Evolutionary conservation across 2,329 filamentous ascomycete species (phyloP).

Genomic region (Tympanopsis confertula): DNA sequence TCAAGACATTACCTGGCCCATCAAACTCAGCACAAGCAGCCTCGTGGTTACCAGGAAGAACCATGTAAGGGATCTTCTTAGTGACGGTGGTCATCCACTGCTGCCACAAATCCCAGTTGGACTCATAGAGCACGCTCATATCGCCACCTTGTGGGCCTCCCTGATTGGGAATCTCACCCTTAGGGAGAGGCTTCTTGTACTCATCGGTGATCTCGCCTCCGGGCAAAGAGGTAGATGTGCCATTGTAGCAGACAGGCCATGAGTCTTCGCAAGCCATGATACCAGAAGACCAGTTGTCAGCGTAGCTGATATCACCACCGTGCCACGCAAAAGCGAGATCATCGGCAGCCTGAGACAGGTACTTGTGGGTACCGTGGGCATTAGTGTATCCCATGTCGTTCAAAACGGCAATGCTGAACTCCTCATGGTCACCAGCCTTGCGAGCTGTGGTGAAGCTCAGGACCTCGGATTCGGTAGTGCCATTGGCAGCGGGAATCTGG

Average conservation of each 20-base stretch:
- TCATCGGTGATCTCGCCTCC: slow-evolving; percentile 22
- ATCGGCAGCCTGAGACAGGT: slow-evolving; percentile 25
- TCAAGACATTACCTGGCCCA: slow-evolving; percentile 26
- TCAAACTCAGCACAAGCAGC: slow-evolving; percentile 34
- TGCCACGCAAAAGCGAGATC: slow-evolving; percentile 40
- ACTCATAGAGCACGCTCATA: slow-evolving; percentile 34
- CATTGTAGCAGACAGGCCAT: slow-evolving; percentile 40
- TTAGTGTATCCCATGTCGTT: slow-evolving; percentile 44
- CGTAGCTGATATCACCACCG: slow-evolving; percentile 36
- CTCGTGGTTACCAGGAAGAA: slow-evolving; percentile 37
- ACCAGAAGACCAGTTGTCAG: slow-evolving; percentile 37
- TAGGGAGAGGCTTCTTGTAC: slow-evolving; percentile 30
- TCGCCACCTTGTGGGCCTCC: slow-evolving; percentile 33
- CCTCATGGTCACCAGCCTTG: slow-evolving; percentile 23
- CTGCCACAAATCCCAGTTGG: slow-evolving; percentile 39
- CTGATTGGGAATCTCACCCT: slow-evolving; percentile 29
- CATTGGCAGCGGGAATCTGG: slow-evolving; percentile 32
- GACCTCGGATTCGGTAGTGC: slow-evolving; percentile 31
- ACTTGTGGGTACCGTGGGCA: slow-evolving; percentile 30
- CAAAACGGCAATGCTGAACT: slow-evolving; percentile 32
- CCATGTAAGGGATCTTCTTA: slow-evolving; percentile 33
- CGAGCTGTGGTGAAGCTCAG: slow-evolving; percentile 32
- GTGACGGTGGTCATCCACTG: slow-evolving; percentile 31
- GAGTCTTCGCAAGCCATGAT: slow-evolving; percentile 31
- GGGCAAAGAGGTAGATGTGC: slow-evolving; percentile 25